Evolutionary conservation across 441 rosid genomes (phyloP).

Genomic region (Gossypium schwendimanii): DNA sequence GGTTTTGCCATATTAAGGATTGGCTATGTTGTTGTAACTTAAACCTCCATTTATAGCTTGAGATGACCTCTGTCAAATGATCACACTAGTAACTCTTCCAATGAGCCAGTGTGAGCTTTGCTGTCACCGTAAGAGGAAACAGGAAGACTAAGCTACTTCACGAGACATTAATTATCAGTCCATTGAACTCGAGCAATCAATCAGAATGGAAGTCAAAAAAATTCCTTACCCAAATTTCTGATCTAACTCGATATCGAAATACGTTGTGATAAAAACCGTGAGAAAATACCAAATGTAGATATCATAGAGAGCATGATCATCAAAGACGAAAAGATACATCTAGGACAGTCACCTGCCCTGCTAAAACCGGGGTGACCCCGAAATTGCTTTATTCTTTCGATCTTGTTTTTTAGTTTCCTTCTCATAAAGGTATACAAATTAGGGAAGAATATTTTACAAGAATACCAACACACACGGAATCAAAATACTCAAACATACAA

Average conservation of each 20-base stretch:
- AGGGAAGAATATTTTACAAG: conserved; percentile 23
- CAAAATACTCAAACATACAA: conserved; percentile 3
- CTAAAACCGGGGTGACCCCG: neutral
- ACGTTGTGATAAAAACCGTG: too few relatives aligned
- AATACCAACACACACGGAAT: conserved; percentile 2
- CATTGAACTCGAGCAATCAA: too few relatives aligned
- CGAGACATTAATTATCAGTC: too few relatives aligned
- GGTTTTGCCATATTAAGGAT: neutral
- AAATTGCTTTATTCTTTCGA: conserved; percentile 9
- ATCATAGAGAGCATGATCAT: neutral
- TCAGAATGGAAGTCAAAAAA: too few relatives aligned
- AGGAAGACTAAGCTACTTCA: too few relatives aligned
- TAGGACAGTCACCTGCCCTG: neutral
- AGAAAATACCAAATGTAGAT: too few relatives aligned
- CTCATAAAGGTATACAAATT: conserved; percentile 7
- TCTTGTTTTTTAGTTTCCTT: conserved; percentile 2
- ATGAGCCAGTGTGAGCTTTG: neutral
- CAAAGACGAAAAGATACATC: neutral
- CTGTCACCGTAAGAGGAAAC: too few relatives aligned
- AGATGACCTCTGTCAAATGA: neutral
- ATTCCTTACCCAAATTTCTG: too few relatives aligned
- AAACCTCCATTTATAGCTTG: neutral
- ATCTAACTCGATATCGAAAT: too few relatives aligned
- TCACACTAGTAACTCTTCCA: neutral
- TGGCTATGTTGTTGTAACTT: neutral